Percentiles rank a stretch among this genome's conserved stretches.
phyloP scores from a whole-genome alignment of 2,329 filamentous ascomycete species.

The Orbilia blumenaviensis region DNA sequence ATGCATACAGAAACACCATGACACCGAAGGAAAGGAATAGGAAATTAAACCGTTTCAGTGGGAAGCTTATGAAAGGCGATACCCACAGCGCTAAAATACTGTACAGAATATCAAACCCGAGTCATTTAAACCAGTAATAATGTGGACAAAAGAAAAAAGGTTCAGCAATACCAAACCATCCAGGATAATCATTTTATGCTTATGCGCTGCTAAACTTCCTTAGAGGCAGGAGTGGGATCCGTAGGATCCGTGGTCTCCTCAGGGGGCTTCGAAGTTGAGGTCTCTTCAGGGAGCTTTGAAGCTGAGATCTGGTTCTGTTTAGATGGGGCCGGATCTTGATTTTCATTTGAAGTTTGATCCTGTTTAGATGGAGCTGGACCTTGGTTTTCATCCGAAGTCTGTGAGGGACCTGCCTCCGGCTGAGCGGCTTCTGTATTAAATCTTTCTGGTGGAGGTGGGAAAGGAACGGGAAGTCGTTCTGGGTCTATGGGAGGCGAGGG shows the following conservation, averaged over 20 bases:
- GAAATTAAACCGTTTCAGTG: neutral
- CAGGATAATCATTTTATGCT: neutral
- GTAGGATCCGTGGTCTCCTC: constrained; percentile 1
- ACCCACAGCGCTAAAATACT: neutral
- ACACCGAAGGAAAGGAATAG: neutral
- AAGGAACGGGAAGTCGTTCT: neutral
- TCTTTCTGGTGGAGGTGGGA: neutral
- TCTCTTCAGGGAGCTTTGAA: too few species aligned
- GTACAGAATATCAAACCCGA: neutral
- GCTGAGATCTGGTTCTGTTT: neutral
- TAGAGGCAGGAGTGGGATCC: neutral
- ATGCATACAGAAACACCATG: neutral
- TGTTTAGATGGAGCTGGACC: neutral
- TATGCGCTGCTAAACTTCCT: neutral
- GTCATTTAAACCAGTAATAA: neutral
- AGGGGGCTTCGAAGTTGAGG: neutral
- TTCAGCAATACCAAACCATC: neutral
- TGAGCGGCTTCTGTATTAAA: neutral
- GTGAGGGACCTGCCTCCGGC: neutral
- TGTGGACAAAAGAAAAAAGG: neutral
- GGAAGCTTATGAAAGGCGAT: neutral
- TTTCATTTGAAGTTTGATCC: neutral
- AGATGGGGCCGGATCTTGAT: neutral
- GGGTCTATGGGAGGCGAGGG: neutral
- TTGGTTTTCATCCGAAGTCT: constrained; percentile 7